Conservation (phyloP, 2,329 filamentous ascomycete species). For the Rhynchosporium agropyri region DNA sequence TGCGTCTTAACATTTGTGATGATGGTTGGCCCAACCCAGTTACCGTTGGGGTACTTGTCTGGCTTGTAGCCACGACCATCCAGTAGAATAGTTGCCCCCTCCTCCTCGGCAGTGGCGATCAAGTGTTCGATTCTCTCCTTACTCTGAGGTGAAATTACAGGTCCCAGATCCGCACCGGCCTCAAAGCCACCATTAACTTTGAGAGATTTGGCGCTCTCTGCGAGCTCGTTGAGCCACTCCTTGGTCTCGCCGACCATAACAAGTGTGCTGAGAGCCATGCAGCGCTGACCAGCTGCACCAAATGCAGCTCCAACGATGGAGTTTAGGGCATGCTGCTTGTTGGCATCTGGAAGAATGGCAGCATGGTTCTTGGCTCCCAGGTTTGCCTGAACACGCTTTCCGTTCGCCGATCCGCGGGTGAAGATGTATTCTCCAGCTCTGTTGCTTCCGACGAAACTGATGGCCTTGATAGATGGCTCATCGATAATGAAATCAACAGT, state of each 20-base stretch:
- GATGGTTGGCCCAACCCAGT: conserved; percentile 83
- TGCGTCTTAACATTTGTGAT: conserved; percentile 78
- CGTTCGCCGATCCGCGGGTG: conserved; percentile 75
- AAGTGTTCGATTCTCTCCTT: conserved; percentile 77
- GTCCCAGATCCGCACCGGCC: conserved; percentile 75
- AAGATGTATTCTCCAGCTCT: conserved; percentile 90
- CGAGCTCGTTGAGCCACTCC: conserved; percentile 78
- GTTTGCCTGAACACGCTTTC: conserved; percentile 88
- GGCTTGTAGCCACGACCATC: conserved; percentile 77
- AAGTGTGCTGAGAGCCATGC: conserved; percentile 83
- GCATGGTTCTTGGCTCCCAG: conserved; percentile 89
- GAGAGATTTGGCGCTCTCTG: conserved; percentile 72
- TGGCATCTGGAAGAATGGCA: conserved; percentile 80
- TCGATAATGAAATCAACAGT: conserved; percentile 88
- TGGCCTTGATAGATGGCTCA: conserved; percentile 81
- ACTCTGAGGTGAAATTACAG: conserved; percentile 78
- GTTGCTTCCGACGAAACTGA: conserved; percentile 86
- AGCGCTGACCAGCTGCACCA: conserved; percentile 81
- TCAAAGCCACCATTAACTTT: conserved; percentile 82
- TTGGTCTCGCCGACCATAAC: conserved; percentile 86
- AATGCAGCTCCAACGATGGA: conserved; percentile 83
- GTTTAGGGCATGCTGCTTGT: conserved; percentile 88
- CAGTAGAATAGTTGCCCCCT: conserved; percentile 80
- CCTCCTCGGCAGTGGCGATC: conserved; percentile 75
- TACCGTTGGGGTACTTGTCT: conserved; percentile 79